A percentile compares a stretch with the other conserved stretches of the same genome.
Evolutionary conservation across 306 rosid genomes (phyloP).

Genomic region (Luffa acutangula): DNA sequence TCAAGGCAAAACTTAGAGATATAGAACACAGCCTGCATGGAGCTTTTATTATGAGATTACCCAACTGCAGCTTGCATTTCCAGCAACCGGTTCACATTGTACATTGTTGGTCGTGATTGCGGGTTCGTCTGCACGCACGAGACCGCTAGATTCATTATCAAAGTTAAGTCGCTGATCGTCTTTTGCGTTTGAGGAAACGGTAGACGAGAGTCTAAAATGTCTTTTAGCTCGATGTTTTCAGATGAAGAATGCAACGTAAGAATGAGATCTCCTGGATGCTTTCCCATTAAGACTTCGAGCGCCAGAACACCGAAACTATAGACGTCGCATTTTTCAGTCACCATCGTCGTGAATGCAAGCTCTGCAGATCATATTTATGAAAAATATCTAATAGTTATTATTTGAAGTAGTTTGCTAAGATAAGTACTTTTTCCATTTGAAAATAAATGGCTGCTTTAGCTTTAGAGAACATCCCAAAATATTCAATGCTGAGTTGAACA

Average conservation of each 20-base stretch:
- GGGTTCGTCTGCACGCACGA: not conserved
- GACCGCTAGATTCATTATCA: conserved; percentile 4
- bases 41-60: not conserved
- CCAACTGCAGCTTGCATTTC: not conserved
- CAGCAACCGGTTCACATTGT: not conserved
- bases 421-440: not conserved
- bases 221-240: not conserved
- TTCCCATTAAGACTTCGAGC: not conserved
- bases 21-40: not conserved
- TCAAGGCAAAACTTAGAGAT: not conserved
- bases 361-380: not conserved
- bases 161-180: not conserved
- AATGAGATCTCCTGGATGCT: conserved; percentile 8
- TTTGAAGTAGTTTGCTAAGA: not conserved
- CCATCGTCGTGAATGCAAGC: conserved; percentile 9
- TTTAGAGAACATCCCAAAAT: not conserved
- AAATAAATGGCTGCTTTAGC: not conserved
- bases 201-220: not conserved
- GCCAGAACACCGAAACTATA: conserved; percentile 6
- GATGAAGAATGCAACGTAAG: not conserved
- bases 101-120: conserved; percentile 2
- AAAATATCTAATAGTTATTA: not conserved
- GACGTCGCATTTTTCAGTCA: conserved; percentile 4
- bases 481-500: not conserved
- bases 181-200: not conserved